These are phyloP conservation scores for Aspergillus jensenii DNA, from an alignment of 2,329 filamentous ascomycete genomes.

Conservation along the genomic window DNA sequence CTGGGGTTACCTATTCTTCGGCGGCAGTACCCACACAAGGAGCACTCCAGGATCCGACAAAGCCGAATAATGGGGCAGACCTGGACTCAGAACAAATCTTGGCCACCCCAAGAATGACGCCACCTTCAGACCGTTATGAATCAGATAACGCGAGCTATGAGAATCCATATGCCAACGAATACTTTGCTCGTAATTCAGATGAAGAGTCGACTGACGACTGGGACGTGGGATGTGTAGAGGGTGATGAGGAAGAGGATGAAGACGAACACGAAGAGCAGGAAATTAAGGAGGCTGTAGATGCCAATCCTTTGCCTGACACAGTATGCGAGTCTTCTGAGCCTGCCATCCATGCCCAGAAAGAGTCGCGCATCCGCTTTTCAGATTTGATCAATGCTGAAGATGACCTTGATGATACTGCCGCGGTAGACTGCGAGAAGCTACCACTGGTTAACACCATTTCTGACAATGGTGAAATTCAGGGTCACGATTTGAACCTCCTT, in stretches of 20 bases:
- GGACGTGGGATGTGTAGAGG: not conserved
- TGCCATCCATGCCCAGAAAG: constrained; percentile 8
- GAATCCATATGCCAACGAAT: constrained; percentile 3
- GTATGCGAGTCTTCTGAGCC: constrained; percentile 4
- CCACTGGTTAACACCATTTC: not conserved
- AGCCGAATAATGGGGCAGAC: constrained; percentile 14
- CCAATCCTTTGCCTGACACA: not conserved
- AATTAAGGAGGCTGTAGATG: constrained; percentile 11
- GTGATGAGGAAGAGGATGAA: constrained; percentile 1
- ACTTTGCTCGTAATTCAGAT: constrained; percentile 9
- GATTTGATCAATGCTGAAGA: not conserved
- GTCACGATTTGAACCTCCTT: not conserved
- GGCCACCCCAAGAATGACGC: constrained; percentile 25
- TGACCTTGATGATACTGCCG: not conserved
- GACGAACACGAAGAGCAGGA: constrained; percentile 9
- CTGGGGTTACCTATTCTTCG: not conserved
- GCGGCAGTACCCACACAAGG: not conserved
- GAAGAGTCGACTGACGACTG: constrained; percentile 2
- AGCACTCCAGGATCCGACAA: constrained; percentile 16
- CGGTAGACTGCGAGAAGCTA: not conserved
- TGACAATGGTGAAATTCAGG: not conserved
- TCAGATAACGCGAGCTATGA: not conserved
- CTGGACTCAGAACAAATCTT: constrained; percentile 19
- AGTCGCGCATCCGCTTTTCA: not conserved
- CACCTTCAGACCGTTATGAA: constrained; percentile 9